Evolutionary conservation across 2,329 filamentous ascomycete species (phyloP), one percentile per base, ranked within the genome.

Genomic region (Sclerotinia sclerotiorum): DNA sequence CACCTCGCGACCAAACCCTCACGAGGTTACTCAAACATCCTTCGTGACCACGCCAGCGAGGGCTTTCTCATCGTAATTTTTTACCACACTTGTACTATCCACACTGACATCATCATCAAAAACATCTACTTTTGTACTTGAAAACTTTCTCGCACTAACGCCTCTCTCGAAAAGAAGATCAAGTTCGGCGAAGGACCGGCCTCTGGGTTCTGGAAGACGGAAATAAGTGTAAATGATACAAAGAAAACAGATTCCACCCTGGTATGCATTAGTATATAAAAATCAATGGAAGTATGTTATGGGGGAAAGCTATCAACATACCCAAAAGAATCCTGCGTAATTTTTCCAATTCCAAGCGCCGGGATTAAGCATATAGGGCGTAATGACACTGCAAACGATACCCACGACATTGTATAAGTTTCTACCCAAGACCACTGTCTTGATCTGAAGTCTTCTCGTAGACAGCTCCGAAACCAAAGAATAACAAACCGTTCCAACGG

Each of bases 301-400:
- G 21, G 17, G 21, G 13, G 13, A 96, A 49, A 61, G 21, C 6
- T 39, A n/a, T 56, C 19, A 27, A 68, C 65, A 24, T 63, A 68
- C 65, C 96, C 76, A 78, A 70, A 77, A 77, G 81, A 97, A 96
- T 39, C 93, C 93, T 0, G 93, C 87, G 74, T 86, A 95, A 80
- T 95, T 95, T 70, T 87, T 84, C 93, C 93, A 97, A 79, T 96
- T 83, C 93, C 94, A 97, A 0, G 88, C 90, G 1, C 83, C 84
- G 0, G 93, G 92, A 80, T 97, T 97, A 54, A 97, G 84, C 93
- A 97, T 97, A 80, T 96, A 97, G 0, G 93, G 93, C 0, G 92
- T 96, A 52, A 97, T 80, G 5, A 97, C 90, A 63, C 88, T 89
- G 76, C 88, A 92, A 74, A 97, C 81, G 73, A 97, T 97, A 71